These are phyloP conservation scores for Cercospora sojina DNA, from an alignment of 2,329 filamentous ascomycete species.

Conservation along the genomic window DNA sequence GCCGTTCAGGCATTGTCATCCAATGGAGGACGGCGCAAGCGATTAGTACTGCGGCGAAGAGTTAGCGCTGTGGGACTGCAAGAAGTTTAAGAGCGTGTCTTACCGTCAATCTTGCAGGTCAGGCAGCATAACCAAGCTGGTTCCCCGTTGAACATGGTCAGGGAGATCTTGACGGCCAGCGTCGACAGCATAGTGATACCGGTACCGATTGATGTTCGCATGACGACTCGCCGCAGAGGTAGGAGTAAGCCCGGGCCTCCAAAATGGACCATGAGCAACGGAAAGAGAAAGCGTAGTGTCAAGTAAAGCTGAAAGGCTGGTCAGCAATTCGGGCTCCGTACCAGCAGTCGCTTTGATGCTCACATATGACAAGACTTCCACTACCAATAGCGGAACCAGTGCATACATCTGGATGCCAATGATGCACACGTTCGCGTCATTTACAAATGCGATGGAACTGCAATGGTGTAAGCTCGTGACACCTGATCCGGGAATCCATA, in stretches of 20 bases:
- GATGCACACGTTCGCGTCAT: constrained; percentile 17
- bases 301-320: constrained; percentile 20
- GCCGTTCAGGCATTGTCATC: constrained; percentile 20
- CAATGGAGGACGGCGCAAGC: constrained; percentile 21
- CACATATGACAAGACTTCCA: constrained; percentile 26
- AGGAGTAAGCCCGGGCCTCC: constrained; percentile 20
- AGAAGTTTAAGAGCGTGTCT: neutral
- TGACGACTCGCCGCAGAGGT: constrained; percentile 21
- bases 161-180: constrained; percentile 24
- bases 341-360: neutral
- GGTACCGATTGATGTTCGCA: constrained; percentile 23
- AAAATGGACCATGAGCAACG: constrained; percentile 25
- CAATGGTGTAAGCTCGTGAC: neutral
- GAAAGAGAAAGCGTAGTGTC: constrained; percentile 23
- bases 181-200: constrained; percentile 24
- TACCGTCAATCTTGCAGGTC: constrained; percentile 29
- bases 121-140: constrained; percentile 28
- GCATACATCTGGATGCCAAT: constrained; percentile 23
- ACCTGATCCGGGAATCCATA: neutral
- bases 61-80: constrained; percentile 1
- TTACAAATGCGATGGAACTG: constrained; percentile 21
- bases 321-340: neutral
- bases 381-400: constrained; percentile 21
- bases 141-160: constrained; percentile 27
- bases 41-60: constrained; percentile 16